Conservation (phyloP, 768 basidiomycete species). For the Kwoniella sp. region DNA sequence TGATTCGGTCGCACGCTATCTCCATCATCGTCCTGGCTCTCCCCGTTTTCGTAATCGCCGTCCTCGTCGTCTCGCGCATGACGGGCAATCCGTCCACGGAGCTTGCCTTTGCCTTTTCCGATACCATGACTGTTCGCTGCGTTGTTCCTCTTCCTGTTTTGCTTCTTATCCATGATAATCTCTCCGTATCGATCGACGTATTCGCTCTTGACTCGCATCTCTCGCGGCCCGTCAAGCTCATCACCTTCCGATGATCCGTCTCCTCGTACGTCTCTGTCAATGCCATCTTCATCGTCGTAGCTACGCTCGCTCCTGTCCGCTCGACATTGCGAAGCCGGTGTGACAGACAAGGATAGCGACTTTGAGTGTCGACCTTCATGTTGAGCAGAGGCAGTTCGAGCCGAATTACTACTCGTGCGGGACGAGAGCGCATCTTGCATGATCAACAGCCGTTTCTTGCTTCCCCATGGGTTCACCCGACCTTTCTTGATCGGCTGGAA, state of each 20-base stretch:
- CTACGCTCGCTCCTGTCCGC: background rate
- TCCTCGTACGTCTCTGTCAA: slow-evolving; percentile 26
- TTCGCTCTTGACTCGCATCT: slow-evolving; percentile 9
- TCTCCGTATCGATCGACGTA: slow-evolving; percentile 16
- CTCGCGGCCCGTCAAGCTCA: background rate
- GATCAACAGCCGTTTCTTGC: slow-evolving; percentile 23
- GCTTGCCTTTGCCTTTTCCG: background rate
- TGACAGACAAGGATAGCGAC: background rate
- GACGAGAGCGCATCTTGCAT: slow-evolving; percentile 10
- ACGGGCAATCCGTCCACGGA: too few relatives aligned
- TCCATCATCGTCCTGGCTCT: background rate
- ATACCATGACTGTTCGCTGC: too few relatives aligned
- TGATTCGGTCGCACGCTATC: too few relatives aligned
- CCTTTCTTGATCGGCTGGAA: slow-evolving; percentile 14
- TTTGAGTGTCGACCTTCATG: background rate
- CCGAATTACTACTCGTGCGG: background rate
- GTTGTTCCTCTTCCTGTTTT: background rate
- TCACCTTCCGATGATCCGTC: background rate
- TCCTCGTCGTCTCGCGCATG: background rate
- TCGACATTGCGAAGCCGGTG: background rate
- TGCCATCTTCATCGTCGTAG: slow-evolving; percentile 28
- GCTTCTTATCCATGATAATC: background rate
- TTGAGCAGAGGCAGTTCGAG: background rate
- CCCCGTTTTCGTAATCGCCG: background rate
- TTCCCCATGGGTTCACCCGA: slow-evolving; percentile 23